These are phyloP conservation scores for Cladosporium halotolerans DNA, from an alignment of 2,329 filamentous ascomycete species.

Conservation along the genomic window DNA sequence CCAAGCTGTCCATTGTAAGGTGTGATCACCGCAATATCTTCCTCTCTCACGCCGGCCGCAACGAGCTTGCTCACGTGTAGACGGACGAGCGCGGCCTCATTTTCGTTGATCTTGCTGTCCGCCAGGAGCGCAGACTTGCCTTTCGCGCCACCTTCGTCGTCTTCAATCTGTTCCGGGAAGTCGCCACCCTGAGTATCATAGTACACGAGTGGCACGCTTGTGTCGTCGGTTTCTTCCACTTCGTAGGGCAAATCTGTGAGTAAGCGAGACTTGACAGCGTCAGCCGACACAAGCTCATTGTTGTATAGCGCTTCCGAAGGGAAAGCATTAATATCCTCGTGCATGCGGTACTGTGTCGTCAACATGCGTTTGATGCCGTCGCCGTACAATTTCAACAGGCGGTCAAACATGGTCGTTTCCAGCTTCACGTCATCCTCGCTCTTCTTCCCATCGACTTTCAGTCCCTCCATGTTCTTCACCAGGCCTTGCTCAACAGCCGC, in stretches of 20 bases:
- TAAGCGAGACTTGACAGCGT: slow-evolving; percentile 67
- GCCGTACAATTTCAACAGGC: slow-evolving; percentile 76
- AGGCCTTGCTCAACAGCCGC: slow-evolving; percentile 3
- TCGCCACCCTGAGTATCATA: slow-evolving; percentile 94
- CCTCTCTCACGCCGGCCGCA: slow-evolving; percentile 68
- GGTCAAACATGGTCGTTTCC: slow-evolving; percentile 89
- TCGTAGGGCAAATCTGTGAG: slow-evolving; percentile 72
- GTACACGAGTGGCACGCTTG: slow-evolving; percentile 79
- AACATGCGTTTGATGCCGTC: slow-evolving; percentile 84
- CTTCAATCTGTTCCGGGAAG: slow-evolving; percentile 64
- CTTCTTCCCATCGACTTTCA: slow-evolving; percentile 21
- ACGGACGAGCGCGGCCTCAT: slow-evolving; percentile 76
- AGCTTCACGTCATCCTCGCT: slow-evolving; percentile 41
- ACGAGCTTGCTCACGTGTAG: slow-evolving; percentile 71
- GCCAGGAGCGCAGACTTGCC: slow-evolving; percentile 52
- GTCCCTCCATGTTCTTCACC: slow-evolving; percentile 8
- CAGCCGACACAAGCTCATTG: slow-evolving; percentile 70
- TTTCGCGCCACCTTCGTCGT: slow-evolving; percentile 55
- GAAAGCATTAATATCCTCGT: slow-evolving; percentile 90
- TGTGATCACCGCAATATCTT: slow-evolving; percentile 88
- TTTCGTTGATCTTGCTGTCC: slow-evolving; percentile 85
- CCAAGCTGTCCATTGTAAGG: slow-evolving; percentile 94
- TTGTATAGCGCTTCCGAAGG: slow-evolving; percentile 87
- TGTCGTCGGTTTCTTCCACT: slow-evolving; percentile 77
- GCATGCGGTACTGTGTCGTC: slow-evolving; percentile 97